These are phyloP conservation scores for Blastobotrys ciferrii DNA, from an alignment of 1,139 yeast genomes.

Conservation along the genomic window DNA sequence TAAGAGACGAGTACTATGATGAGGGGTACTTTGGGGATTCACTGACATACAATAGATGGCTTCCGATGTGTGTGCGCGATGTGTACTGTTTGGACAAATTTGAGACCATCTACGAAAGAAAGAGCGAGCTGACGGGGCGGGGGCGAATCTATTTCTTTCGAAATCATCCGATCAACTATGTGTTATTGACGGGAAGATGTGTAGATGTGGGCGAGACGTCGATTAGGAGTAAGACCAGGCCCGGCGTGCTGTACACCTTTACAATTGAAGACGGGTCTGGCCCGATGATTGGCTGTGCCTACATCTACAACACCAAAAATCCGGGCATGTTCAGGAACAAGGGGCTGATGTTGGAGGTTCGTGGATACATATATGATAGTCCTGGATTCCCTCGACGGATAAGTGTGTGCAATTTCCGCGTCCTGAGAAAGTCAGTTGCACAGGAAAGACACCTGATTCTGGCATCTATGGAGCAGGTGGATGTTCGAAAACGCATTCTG, in stretches of 20 bases:
- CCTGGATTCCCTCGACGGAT: constrained; percentile 8
- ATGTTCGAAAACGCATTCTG: constrained; percentile 2
- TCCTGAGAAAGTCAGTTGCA: not conserved
- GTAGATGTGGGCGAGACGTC: constrained; percentile 15
- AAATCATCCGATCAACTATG: constrained; percentile 33
- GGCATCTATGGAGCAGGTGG: constrained; percentile 13
- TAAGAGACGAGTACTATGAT: not conserved
- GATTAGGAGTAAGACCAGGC: constrained; percentile 5
- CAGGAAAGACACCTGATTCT: constrained; percentile 7
- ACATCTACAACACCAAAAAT: not conserved
- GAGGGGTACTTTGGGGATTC: constrained; percentile 3
- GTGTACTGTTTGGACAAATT: constrained; percentile 3
- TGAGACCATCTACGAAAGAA: constrained; percentile 5
- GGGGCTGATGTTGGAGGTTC: constrained; percentile 10
- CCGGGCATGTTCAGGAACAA: constrained; percentile 2
- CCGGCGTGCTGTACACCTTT: constrained; percentile 11
- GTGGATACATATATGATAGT: constrained; percentile 12
- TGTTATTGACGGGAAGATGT: constrained; percentile 27
- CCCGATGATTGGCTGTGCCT: constrained; percentile 1
- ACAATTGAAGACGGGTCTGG: constrained; percentile 23
- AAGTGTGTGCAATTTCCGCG: constrained; percentile 7
- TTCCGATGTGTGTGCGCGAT: constrained; percentile 8
- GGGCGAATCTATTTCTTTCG: constrained; percentile 24
- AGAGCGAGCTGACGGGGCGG: not conserved
- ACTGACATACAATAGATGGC: constrained; percentile 10